Evolutionary conservation across 2,329 filamentous ascomycete genomes (phyloP).

Genomic region (Claviceps monticola): DNA sequence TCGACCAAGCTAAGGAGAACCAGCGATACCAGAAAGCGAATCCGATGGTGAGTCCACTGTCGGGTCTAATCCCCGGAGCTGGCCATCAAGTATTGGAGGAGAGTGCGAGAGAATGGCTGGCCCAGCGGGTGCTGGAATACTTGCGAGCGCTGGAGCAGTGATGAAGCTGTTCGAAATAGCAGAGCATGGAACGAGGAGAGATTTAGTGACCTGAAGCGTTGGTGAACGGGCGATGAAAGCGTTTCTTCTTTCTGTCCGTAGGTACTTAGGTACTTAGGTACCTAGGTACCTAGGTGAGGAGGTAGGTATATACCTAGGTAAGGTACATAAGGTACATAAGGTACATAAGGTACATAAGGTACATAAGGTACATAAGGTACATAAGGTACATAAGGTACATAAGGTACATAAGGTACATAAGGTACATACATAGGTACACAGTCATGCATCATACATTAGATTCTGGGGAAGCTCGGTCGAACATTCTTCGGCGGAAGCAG

Average conservation of each 20-base stretch:
- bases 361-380: too few species aligned
- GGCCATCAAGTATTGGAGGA: slow-evolving; percentile 34
- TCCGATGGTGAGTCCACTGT: slow-evolving; percentile 33
- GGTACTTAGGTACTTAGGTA: too few species aligned
- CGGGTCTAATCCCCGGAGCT: slow-evolving; percentile 38
- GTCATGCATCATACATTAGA: not conserved
- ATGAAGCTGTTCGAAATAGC: not conserved
- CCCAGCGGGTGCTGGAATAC: slow-evolving; percentile 32
- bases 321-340: too few species aligned
- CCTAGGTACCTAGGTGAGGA: too few species aligned
- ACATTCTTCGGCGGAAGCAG: not conserved
- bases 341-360: too few species aligned
- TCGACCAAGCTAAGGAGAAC: slow-evolving; percentile 46
- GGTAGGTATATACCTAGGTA: too few species aligned
- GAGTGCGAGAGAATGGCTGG: slow-evolving; percentile 35
- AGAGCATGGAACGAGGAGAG: not conserved
- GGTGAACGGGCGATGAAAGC: too few species aligned
- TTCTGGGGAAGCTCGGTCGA: not conserved
- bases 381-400: too few species aligned
- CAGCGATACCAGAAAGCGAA: slow-evolving; percentile 39
- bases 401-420: too few species aligned
- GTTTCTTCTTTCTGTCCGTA: too few species aligned
- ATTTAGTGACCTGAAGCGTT: not conserved
- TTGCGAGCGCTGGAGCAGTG: slow-evolving; percentile 17
- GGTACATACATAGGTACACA: too few species aligned